phyloP scores from a whole-genome alignment of 2,329 filamentous ascomycete genomes.

The Plectosphaerella sp. region DNA sequence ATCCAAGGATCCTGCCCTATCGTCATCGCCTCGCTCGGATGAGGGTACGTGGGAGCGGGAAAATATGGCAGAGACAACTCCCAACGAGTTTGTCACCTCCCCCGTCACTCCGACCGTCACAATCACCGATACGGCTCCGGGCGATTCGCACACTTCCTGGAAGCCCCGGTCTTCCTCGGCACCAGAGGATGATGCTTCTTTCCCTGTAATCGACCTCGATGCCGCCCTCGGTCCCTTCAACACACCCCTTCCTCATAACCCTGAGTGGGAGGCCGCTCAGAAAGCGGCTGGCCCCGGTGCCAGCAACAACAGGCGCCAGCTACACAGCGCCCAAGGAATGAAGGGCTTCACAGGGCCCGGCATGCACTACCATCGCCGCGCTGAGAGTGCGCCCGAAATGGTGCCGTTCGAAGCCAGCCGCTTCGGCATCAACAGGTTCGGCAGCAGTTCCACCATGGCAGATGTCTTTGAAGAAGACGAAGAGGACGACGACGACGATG shows the following conservation, averaged over 20 bases:
- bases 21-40: neutral
- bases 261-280: conserved; percentile 65
- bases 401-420: conserved; percentile 64
- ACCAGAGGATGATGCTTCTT: conserved; percentile 60
- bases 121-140: conserved; percentile 33
- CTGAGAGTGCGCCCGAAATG: conserved; percentile 77
- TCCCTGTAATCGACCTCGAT: conserved; percentile 88
- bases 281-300: conserved; percentile 41
- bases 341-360: conserved; percentile 64
- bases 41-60: neutral
- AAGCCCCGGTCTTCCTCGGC: conserved; percentile 29
- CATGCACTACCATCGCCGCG: conserved; percentile 71
- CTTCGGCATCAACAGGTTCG: conserved; percentile 56
- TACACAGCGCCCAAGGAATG: conserved; percentile 74
- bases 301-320: conserved; percentile 52
- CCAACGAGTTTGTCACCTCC: conserved; percentile 19
- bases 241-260: conserved; percentile 62
- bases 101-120: conserved; percentile 32
- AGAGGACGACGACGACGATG: conserved; percentile 52
- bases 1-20: conserved; percentile 9
- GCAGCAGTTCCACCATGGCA: conserved; percentile 70
- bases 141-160: conserved; percentile 20
- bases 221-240: conserved; percentile 91
- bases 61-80: neutral
- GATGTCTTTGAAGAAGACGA: conserved; percentile 87